Evolutionary conservation across 768 basidiomycete genomes (phyloP), one percentile per base, ranked within the genome.

Genomic region (Mycena polygramma): DNA sequence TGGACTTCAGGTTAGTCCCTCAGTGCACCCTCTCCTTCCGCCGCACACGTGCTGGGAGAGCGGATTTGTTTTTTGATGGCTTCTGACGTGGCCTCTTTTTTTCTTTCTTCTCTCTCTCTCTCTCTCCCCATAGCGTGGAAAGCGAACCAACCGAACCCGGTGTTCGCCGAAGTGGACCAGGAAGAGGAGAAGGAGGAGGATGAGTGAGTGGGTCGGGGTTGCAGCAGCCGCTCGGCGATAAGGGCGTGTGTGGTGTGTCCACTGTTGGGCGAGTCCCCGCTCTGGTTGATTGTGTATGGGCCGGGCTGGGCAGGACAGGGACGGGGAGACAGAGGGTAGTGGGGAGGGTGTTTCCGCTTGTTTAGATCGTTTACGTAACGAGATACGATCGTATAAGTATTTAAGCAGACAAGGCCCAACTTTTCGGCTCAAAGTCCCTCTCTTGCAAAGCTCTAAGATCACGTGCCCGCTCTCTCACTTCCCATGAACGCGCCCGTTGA

Each of bases 141-240:
- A 81, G 81, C 84, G 76, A 96, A 92, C 81, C 95, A 97, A 79
- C 95, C 96, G 63, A 90, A 91, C 79, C 89, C 95, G 0, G 93
- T 97, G 68, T 97, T 97, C 78, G 89, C 90, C 57, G 83, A 90
- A 70, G 88, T 90, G 71, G 87, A 89, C 78, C 89, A 90, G 57
- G 83, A 90, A 70, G 88, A 90, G 71, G 87, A 89, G 75, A 79
- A 83, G 54, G 73, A 81, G 76, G 77, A 83, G 75, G 65, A 69
- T 71, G 74, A 75, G 69, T 69, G 51, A 66, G 73, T 46, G 45
- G 30, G 30, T 30, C 30, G 2, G 45, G 45, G 45, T 46, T 73
- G 55, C 61, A 30, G 72, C 61, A 35, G n/a, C 24, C 46, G 49
- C 55, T 43, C 63, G 63, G 54, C 35, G 48, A 22, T 8, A 57